phyloP scores from a whole-genome alignment of 1,284 basidiomycete genomes.

The Cryptococcus hybrid region DNA sequence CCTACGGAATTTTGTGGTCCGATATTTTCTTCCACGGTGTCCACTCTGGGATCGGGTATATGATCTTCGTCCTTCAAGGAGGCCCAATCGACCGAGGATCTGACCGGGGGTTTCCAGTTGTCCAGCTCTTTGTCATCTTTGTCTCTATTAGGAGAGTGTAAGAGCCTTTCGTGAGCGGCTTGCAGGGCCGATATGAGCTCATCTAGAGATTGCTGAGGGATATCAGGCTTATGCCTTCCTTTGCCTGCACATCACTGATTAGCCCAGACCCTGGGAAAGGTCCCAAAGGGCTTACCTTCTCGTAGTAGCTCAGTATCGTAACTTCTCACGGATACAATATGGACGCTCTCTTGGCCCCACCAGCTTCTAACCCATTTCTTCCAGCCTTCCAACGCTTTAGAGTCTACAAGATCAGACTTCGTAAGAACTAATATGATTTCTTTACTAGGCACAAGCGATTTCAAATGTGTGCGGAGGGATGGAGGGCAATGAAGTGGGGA shows the following conservation, averaged over 20 bases:
- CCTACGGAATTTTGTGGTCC: too few relatives aligned
- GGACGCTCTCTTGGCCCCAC: slow-evolving; percentile 49
- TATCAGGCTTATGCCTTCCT: slow-evolving; percentile 59
- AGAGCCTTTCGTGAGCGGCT: slow-evolving; percentile 64
- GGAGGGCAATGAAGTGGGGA: slow-evolving; percentile 62
- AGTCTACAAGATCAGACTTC: slow-evolving; percentile 74
- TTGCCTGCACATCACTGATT: slow-evolving; percentile 9
- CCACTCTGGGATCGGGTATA: too few relatives aligned
- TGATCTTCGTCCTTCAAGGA: background rate
- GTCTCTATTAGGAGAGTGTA: slow-evolving; percentile 65
- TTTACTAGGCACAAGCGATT: slow-evolving; percentile 50
- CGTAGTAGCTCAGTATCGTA: slow-evolving; percentile 58
- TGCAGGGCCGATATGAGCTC: slow-evolving; percentile 67
- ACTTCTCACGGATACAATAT: slow-evolving; percentile 70
- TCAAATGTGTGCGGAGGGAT: slow-evolving; percentile 54
- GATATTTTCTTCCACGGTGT: too few relatives aligned
- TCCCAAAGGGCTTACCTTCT: slow-evolving; percentile 5
- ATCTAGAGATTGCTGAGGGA: slow-evolving; percentile 56
- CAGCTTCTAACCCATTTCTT: slow-evolving; percentile 59
- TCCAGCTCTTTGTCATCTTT: slow-evolving; percentile 57
- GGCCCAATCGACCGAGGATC: slow-evolving; percentile 67
- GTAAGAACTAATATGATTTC: slow-evolving; percentile 77
- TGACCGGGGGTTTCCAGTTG: slow-evolving; percentile 66
- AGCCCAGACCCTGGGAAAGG: background rate
- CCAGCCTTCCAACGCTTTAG: slow-evolving; percentile 64